Evolutionary conservation across 2,329 filamentous ascomycete species (phyloP), one percentile per base, ranked within the genome.

Genomic region (Botryotinia calthae): DNA sequence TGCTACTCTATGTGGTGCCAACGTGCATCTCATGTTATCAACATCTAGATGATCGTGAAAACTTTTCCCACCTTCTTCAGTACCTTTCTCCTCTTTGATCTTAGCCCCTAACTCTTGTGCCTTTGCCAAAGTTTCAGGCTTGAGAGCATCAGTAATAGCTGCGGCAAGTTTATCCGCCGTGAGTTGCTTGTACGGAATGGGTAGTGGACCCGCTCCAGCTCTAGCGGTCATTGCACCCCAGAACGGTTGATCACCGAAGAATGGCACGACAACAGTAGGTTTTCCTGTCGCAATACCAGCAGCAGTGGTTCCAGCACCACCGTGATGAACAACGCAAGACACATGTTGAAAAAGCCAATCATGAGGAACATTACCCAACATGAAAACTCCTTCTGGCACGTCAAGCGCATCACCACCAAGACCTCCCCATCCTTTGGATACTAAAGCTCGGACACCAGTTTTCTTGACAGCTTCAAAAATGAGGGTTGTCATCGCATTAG

Each of bases 391-490:
- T 3, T 94, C 89, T 0, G 93, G 93, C n/a, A 94, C 82, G 1
- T 87, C 87, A 5, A 92, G 80, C 46, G 89, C 85, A 77, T 94
- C 91, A 0, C 88, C 91, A 44, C 93, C 94, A 12, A 97, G 85
- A 0, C 93, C 93, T 66, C 94, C 93, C 94, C 94, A 97, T 25
- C 94, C 94, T 79, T 95, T 94, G 0, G 93, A 95, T 0, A 97
- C 91, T 1, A 97, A 83, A 2, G 93, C 94, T 72, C 94, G 86
- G n/a, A 93, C 87, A 1, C 92, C 91, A 0, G 90, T 86, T 16
- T 86, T 84, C 69, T 85, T 83, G 4, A 94, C 85, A 1, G 93
- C 92, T 22, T 92, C 89, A 72, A 95, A 93, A 12, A 95, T 91
- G 73, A 90, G 86, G 31, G 86, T 83, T 0, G 93, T 95, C 82